Percentiles rank a stretch among this genome's conserved stretches.
phyloP scores from a whole-genome alignment of 1,284 basidiomycete genomes.

The Trametes pubescens region DNA sequence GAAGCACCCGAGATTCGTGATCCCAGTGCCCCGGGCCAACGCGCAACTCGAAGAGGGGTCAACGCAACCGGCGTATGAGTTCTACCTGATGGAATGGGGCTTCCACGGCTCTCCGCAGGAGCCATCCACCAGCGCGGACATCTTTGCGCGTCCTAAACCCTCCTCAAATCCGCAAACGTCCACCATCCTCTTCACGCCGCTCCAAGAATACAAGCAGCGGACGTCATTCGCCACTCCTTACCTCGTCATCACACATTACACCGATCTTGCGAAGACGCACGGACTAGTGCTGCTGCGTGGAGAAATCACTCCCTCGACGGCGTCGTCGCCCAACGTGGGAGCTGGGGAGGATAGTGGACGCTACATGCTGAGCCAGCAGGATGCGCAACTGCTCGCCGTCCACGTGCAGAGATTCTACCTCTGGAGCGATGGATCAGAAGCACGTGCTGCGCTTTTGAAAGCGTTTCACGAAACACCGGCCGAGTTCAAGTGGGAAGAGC shows the following conservation, averaged over 20 bases:
- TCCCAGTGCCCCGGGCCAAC: constrained; percentile 73
- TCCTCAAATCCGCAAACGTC: constrained; percentile 59
- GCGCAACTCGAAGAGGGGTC: constrained; percentile 41
- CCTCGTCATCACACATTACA: constrained; percentile 91
- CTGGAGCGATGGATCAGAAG: constrained; percentile 56
- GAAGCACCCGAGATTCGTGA: constrained; percentile 78
- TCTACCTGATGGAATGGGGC: constrained; percentile 89
- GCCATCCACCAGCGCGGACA: constrained; percentile 49
- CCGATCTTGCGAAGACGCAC: constrained; percentile 86
- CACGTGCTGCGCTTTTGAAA: constrained; percentile 58
- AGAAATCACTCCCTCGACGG: constrained; percentile 83
- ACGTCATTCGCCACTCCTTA: constrained; percentile 91
- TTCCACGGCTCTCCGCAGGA: constrained; percentile 74
- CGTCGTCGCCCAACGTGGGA: constrained; percentile 42
- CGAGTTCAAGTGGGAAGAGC: constrained; percentile 78
- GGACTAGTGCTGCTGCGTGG: constrained; percentile 89
- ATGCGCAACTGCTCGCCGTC: constrained; percentile 84
- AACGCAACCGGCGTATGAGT: constrained; percentile 69
- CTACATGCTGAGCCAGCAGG: constrained; percentile 77
- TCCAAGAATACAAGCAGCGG: constrained; percentile 94
- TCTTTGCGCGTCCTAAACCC: constrained; percentile 48
- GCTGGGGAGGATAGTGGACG: constrained; percentile 41
- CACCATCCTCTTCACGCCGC: constrained; percentile 90
- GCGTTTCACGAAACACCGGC: constrained; percentile 78
- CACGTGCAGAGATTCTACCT: constrained; percentile 87